Conservation (phyloP, 148 eudicot genomes). For the Rheum nobile region DNA sequence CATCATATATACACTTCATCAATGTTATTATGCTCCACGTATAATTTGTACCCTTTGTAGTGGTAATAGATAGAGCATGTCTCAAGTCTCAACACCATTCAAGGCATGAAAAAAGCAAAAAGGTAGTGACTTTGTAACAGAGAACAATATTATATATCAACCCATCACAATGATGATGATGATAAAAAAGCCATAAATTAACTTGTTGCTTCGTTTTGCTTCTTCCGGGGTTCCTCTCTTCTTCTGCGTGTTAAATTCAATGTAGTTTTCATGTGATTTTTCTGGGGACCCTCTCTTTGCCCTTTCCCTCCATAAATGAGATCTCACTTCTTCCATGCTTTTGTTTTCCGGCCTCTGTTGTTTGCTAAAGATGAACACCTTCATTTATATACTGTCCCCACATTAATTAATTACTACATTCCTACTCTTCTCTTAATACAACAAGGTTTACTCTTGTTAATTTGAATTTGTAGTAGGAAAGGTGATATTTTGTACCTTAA, state of each 20-base stretch:
- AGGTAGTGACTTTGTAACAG: neutral
- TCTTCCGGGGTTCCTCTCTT: neutral
- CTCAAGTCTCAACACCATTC: neutral
- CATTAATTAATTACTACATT: neutral
- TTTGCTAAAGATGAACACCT: neutral
- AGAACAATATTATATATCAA: neutral
- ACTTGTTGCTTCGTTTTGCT: neutral
- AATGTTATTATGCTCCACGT: too few relatives aligned
- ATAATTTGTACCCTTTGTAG: too few relatives aligned
- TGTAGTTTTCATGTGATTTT: conserved; percentile 4
- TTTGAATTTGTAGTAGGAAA: too few relatives aligned
- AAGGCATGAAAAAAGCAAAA: neutral
- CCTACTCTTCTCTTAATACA: neutral
- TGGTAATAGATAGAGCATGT: neutral
- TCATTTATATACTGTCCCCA: neutral
- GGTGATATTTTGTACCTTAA: too few relatives aligned
- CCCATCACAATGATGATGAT: neutral
- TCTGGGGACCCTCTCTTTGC: neutral
- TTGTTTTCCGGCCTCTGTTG: neutral
- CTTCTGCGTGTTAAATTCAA: neutral
- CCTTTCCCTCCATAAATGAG: neutral
- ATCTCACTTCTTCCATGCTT: conserved; percentile 1
- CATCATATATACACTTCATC: too few relatives aligned
- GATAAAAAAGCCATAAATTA: neutral
- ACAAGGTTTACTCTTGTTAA: neutral